phyloP scores from a whole-genome alignment of 257 asterid species.

The Petunia secreta region DNA sequence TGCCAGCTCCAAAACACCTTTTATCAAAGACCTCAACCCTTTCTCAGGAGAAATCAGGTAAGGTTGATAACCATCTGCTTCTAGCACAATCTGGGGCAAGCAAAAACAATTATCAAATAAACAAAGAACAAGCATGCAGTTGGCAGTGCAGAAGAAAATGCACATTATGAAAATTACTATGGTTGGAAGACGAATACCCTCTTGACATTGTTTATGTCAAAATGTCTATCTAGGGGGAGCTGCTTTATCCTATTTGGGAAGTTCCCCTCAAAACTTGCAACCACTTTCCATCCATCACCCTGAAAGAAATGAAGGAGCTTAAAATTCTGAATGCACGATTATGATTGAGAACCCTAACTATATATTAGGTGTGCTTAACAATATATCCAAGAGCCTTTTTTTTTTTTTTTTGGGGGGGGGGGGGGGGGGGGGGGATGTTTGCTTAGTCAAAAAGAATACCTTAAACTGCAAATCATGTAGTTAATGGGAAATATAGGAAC shows the following conservation, averaged over 20 bases:
- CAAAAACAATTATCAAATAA: slow-evolving; percentile 35
- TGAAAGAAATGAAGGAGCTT: slow-evolving; percentile 35
- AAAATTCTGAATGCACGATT: neutral
- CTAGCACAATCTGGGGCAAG: slow-evolving; percentile 80
- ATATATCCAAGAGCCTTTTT: neutral
- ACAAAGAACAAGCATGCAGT: neutral
- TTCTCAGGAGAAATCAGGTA: slow-evolving; percentile 98
- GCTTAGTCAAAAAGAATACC: slow-evolving; percentile 1
- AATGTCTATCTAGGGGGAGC: slow-evolving; percentile 93
- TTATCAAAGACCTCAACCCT: slow-evolving; percentile 89
- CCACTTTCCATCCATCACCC: slow-evolving; percentile 99
- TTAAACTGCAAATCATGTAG: neutral
- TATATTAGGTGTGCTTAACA: neutral
- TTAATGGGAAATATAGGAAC: neutral
- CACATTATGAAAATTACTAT: neutral
- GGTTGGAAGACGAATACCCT: slow-evolving; percentile 51
- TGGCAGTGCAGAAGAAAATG: neutral
- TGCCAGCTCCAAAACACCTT: slow-evolving; percentile 85
- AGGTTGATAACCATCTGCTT: slow-evolving; percentile 99
- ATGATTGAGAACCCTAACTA: slow-evolving; percentile 17
- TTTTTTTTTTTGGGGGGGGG: neutral
- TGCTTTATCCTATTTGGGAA: slow-evolving; percentile 95
- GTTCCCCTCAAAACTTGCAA: slow-evolving; percentile 96
- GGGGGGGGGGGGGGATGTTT: no score
- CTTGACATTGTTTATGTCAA: slow-evolving; percentile 89